A percentile compares a stretch with the other conserved stretches of the same genome.
Conservation (phyloP, 306 rosid species). For the Glycine soja region DNA sequence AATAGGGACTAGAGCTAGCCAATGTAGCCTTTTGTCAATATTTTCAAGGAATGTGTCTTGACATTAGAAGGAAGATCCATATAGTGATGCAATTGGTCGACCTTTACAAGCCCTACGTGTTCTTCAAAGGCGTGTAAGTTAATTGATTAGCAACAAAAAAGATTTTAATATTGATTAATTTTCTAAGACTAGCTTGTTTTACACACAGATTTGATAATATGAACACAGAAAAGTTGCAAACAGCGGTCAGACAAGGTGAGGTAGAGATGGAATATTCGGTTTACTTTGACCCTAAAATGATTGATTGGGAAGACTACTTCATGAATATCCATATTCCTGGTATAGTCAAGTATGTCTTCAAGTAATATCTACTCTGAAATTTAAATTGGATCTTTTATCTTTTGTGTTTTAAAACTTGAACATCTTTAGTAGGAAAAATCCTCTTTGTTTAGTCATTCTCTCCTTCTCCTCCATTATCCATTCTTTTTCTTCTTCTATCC, state of each 20-base stretch:
- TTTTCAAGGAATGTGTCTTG: slow-evolving; percentile 55
- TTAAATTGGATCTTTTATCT: not conserved
- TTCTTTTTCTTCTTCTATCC: no score
- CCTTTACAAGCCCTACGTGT: slow-evolving; percentile 73
- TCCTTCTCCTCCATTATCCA: no score
- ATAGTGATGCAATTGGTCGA: slow-evolving; percentile 71
- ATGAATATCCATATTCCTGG: slow-evolving; percentile 66
- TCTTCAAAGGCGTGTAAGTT: slow-evolving; percentile 78
- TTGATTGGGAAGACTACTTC: slow-evolving; percentile 81
- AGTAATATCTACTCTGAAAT: slow-evolving; percentile 40
- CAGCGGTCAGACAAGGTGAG: slow-evolving; percentile 52
- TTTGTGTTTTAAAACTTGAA: not conserved
- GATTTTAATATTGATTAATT: not conserved
- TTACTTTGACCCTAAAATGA: slow-evolving; percentile 67
- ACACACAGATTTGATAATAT: slow-evolving; percentile 70
- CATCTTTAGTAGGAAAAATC: no score
- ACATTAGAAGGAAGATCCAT: slow-evolving; percentile 61
- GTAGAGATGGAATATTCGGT: slow-evolving; percentile 57
- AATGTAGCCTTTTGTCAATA: slow-evolving; percentile 65
- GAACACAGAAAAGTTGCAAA: slow-evolving; percentile 68
- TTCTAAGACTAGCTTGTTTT: slow-evolving; percentile 1
- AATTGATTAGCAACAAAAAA: not conserved
- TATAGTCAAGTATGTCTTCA: slow-evolving; percentile 65
- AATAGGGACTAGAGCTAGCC: slow-evolving; percentile 67
- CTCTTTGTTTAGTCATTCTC: no score